phyloP scores from a whole-genome alignment of 345 rosid species.

The Eutrema japonicum region DNA sequence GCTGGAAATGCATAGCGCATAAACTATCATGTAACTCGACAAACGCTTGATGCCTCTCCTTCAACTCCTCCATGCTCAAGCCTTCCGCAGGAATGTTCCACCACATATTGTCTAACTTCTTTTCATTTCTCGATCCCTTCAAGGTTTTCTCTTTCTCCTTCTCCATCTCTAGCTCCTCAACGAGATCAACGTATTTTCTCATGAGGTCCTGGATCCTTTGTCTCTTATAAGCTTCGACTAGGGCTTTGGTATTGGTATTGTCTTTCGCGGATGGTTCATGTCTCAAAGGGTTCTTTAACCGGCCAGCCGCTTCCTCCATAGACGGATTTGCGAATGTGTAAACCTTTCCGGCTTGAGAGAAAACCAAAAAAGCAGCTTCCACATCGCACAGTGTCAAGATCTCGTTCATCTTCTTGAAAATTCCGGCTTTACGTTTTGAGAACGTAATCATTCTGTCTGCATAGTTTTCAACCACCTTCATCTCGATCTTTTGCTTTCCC shows the following conservation, averaged over 20 bases:
- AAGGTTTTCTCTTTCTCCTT: slow-evolving; percentile 20
- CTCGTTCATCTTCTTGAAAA: slow-evolving; percentile 53
- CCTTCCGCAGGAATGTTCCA: slow-evolving; percentile 1
- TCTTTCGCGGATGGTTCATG: neutral
- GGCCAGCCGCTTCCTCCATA: slow-evolving; percentile 25
- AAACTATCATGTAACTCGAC: neutral
- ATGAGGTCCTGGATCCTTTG: slow-evolving; percentile 32
- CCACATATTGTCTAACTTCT: slow-evolving; percentile 5
- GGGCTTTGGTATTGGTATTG: slow-evolving; percentile 1
- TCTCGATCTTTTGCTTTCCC: slow-evolving; percentile 45
- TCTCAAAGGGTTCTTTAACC: neutral
- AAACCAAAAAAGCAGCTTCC: slow-evolving; percentile 38
- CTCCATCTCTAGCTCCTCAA: slow-evolving; percentile 22
- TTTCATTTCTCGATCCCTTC: neutral
- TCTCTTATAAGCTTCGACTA: slow-evolving; percentile 46
- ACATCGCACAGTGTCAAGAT: slow-evolving; percentile 42
- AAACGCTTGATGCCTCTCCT: neutral
- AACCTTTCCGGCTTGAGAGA: slow-evolving; percentile 48
- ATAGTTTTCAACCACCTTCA: slow-evolving; percentile 36
- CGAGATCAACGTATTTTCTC: slow-evolving; percentile 10
- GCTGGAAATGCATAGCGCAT: neutral
- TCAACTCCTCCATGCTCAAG: neutral
- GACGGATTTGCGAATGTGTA: slow-evolving; percentile 52
- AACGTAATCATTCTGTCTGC: slow-evolving; percentile 44
- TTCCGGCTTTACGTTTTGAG: slow-evolving; percentile 52